Conservation (phyloP, 2,329 filamentous ascomycete species). For the Pyrenophora tritici-repentis region DNA sequence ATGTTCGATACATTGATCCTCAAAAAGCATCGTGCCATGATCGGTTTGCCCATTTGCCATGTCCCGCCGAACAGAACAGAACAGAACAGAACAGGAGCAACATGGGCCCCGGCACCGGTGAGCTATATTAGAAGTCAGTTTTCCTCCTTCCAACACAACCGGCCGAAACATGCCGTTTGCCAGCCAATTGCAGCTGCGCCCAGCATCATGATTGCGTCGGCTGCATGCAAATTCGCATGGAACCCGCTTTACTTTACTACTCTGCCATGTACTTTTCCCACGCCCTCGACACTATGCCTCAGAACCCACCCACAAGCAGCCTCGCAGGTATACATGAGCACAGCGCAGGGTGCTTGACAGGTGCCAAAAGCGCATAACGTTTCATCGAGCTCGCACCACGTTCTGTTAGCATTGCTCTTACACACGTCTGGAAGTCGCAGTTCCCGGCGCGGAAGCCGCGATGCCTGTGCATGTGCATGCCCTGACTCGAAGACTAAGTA, state of each 20-base stretch:
- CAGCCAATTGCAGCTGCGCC: too few relatives aligned
- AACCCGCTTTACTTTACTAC: background rate
- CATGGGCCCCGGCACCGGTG: too few relatives aligned
- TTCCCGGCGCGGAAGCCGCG: background rate
- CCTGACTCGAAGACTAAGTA: too few relatives aligned
- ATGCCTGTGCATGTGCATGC: too few relatives aligned
- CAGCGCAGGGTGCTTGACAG: background rate
- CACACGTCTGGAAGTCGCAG: background rate
- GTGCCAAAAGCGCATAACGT: background rate
- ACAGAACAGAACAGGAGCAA: too few relatives aligned
- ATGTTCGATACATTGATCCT: background rate
- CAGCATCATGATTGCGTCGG: too few relatives aligned
- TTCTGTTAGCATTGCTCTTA: background rate
- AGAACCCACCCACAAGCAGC: background rate
- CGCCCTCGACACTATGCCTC: background rate
- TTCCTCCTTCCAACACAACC: too few relatives aligned
- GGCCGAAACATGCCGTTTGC: too few relatives aligned
- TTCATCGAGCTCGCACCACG: background rate
- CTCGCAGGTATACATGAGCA: background rate
- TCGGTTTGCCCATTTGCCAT: too few relatives aligned
- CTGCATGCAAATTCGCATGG: constrained; percentile 17
- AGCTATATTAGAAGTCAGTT: too few relatives aligned
- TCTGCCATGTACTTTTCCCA: constrained; percentile 8
- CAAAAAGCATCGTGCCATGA: background rate
- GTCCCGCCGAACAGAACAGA: background rate